Evolutionary conservation across 2,329 filamentous ascomycete species (phyloP), one percentile per base, ranked within the genome.

Genomic region (Ceratocystis variospora): DNA sequence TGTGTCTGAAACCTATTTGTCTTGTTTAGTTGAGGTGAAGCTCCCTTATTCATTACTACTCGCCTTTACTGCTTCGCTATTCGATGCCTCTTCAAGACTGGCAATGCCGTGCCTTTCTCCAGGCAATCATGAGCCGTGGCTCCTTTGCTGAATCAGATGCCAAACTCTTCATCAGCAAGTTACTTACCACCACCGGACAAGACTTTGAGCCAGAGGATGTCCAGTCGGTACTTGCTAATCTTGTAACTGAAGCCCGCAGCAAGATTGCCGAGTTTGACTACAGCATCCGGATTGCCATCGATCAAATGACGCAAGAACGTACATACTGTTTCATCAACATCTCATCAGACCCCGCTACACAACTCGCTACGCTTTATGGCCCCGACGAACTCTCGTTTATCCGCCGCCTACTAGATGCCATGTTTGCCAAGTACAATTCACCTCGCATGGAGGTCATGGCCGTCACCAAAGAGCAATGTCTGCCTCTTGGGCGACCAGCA

Each of bases 361-460:
- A 96, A 72, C 81, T 96, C 48, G 90, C 92, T 1, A 97, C 94
- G 0, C 85, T 83, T 0, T 89, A 88, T 73, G 83, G 81, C 6
- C 78, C 90, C 0, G 91, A 96, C 70, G 92, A 97, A 77, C 89
- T 97, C 41, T 85, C 88, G 0, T 99, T 90, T 73, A 83, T 97
- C 65, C 94, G 95, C 76, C 82, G 94, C 7, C 75, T 96, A 2
- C 82, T 99, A 0, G 92, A 96, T 74, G 85, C 83, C 71, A 96
- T 99, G 83, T 99, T 97, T 73, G 90, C 95, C 69, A 87, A 84
- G 22, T 86, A 90, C 77, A 97, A 97, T 73, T 90, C 86, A 0
- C 81, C 79, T 7, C 80, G 84, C n/a, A 84, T 86, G 72, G 93
- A 99, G 75, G 83, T 90, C 31, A 87, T 96, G 83, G 91, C 89